These are phyloP conservation scores for Fusarium sambucinum DNA, from an alignment of 2,329 filamentous ascomycete species.

Conservation along the genomic window DNA sequence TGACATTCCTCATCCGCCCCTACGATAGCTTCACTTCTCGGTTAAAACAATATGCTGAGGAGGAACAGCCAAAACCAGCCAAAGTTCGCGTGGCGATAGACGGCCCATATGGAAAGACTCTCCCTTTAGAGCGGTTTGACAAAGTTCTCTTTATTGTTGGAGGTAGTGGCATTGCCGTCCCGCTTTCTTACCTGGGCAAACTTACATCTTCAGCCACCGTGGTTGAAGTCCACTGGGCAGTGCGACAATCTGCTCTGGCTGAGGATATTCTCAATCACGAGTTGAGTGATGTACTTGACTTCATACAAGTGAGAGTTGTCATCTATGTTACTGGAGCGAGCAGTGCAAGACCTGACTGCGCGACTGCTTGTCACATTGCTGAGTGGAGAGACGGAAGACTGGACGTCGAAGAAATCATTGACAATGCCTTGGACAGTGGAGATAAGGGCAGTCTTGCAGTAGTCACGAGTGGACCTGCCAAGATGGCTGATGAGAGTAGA, in stretches of 20 bases:
- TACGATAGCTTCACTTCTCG: constrained; percentile 58
- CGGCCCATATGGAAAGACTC: constrained; percentile 9
- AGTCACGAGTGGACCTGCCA: constrained; percentile 18
- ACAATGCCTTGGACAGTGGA: not conserved
- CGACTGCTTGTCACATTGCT: not conserved
- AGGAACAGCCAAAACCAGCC: not conserved
- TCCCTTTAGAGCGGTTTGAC: not conserved
- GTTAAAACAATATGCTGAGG: not conserved
- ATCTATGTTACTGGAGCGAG: not conserved
- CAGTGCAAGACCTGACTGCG: not conserved
- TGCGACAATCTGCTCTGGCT: constrained; percentile 12
- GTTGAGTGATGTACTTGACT: not conserved
- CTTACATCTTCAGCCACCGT: fast-evolving
- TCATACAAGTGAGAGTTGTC: not conserved
- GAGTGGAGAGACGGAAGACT: constrained; percentile 1
- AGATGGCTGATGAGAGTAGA: constrained; percentile 25
- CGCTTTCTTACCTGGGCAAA: constrained; percentile 6
- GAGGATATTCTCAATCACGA: constrained; percentile 2
- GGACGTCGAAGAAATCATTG: not conserved
- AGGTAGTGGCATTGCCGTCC: constrained; percentile 15
- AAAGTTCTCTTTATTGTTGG: constrained; percentile 19
- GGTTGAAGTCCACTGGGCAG: constrained; percentile 17
- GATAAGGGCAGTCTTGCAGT: not conserved
- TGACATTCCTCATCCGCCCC: constrained; percentile 60
- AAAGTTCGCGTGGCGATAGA: not conserved